Conservation (phyloP, 139 green algal species). For the Gonium pectorale region DNA sequence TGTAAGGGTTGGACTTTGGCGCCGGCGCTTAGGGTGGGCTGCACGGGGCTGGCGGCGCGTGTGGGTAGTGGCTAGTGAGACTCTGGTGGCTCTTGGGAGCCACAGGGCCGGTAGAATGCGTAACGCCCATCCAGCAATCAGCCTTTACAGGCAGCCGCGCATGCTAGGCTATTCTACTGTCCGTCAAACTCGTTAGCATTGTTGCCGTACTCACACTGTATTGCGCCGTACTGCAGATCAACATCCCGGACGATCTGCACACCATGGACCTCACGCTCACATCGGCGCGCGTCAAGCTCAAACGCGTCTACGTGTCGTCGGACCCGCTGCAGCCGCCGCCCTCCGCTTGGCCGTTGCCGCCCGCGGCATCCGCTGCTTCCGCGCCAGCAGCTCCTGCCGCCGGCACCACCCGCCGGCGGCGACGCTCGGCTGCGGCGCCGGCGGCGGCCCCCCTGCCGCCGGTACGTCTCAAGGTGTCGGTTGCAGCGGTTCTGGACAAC, state of each 20-base stretch:
- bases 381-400: neutral
- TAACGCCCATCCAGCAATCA: too few species aligned
- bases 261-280: conserved; percentile 39
- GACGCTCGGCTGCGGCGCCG: neutral
- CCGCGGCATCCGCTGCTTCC: neutral
- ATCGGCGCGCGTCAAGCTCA: conserved; percentile 39
- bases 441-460: neutral
- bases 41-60: too few species aligned
- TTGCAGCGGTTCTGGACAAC: conserved; percentile 41
- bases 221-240: conserved; percentile 13
- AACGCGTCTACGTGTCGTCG: conserved; percentile 19
- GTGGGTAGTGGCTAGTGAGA: too few species aligned
- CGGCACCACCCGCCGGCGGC: neutral
- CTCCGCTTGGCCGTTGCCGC: neutral
- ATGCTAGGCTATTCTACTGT: too few species aligned
- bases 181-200: too few species aligned
- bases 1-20: too few species aligned
- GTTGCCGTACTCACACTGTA: too few species aligned
- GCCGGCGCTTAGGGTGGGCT: too few species aligned
- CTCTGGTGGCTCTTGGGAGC: too few species aligned
- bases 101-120: too few species aligned
- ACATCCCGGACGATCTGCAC: neutral
- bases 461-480: conserved; percentile 23
- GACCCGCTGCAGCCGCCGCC: neutral
- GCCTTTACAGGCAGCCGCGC: too few species aligned